Conservation (phyloP, 345 rosid species). For the Anacardium occidentale region DNA sequence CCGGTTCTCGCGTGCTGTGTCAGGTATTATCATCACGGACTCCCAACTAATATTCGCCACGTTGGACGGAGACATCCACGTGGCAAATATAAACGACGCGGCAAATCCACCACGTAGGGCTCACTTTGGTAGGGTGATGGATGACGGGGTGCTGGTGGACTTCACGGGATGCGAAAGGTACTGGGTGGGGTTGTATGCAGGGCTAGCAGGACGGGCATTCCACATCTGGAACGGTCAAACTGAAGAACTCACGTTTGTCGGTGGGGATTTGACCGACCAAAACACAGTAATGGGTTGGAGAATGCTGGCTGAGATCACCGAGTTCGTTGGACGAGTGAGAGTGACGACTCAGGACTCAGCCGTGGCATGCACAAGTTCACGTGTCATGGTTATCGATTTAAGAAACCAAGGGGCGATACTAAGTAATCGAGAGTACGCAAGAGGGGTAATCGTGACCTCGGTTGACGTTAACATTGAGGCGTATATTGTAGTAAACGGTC, state of each 20-base stretch:
- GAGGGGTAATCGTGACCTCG: constrained; percentile 50
- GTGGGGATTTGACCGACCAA: constrained; percentile 62
- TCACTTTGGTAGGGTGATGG: constrained; percentile 52
- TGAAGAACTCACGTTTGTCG: constrained; percentile 50
- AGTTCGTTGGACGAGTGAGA: constrained; percentile 62
- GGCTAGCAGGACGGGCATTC: constrained; percentile 68
- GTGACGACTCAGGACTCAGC: constrained; percentile 53
- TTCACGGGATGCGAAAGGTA: constrained; percentile 69
- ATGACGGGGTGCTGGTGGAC: constrained; percentile 77
- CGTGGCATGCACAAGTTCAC: constrained; percentile 66
- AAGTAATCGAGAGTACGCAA: constrained; percentile 31
- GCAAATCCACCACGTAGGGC: constrained; percentile 46
- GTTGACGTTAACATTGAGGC: constrained; percentile 46
- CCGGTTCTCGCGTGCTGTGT: constrained; percentile 66
- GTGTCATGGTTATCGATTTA: constrained; percentile 48
- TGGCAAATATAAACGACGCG: constrained; percentile 39
- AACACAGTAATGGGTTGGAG: constrained; percentile 80
- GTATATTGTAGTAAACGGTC: constrained; percentile 49
- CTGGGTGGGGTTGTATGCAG: constrained; percentile 97
- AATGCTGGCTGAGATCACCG: constrained; percentile 59
- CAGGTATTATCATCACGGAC: constrained; percentile 57
- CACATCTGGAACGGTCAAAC: constrained; percentile 66
- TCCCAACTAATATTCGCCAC: constrained; percentile 62
- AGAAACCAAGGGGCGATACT: constrained; percentile 50
- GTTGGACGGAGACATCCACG: constrained; percentile 75